A percentile compares a stretch with the other conserved stretches of the same genome.
phyloP scores from a whole-genome alignment of 164 flowering plant species.

The Chimonanthus salicifolius region DNA sequence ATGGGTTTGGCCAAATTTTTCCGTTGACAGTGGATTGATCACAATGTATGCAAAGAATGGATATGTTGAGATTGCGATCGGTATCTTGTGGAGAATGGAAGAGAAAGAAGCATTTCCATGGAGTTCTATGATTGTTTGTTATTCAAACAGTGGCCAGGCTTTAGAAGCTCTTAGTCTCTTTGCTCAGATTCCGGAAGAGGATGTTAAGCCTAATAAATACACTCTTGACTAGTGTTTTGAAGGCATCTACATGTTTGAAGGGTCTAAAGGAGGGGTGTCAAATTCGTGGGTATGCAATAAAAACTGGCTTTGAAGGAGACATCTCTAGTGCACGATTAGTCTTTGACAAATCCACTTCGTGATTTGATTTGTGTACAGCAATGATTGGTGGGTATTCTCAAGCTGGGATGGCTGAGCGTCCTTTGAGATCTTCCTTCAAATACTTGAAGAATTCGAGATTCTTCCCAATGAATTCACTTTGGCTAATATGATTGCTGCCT shows the following conservation, averaged over 20 bases:
- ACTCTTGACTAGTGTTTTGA: slow-evolving; percentile 18
- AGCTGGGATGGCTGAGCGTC: slow-evolving; percentile 6
- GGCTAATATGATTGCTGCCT: slow-evolving; percentile 11
- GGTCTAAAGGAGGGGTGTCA: slow-evolving; percentile 10
- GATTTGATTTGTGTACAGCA: slow-evolving; percentile 15
- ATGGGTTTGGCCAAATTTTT: slow-evolving; percentile 8
- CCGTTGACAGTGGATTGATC: slow-evolving; percentile 13
- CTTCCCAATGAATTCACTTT: slow-evolving; percentile 16
- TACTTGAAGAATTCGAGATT: slow-evolving; percentile 4
- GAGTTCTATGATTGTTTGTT: slow-evolving; percentile 16
- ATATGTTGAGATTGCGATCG: slow-evolving; percentile 4
- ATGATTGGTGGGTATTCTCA: slow-evolving; percentile 18
- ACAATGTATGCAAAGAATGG: slow-evolving; percentile 10
- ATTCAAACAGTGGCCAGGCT: slow-evolving; percentile 4
- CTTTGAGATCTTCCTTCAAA: slow-evolving; percentile 7
- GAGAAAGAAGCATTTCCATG: slow-evolving; percentile 13
- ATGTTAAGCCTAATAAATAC: slow-evolving; percentile 10
- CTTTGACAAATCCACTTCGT: slow-evolving; percentile 5
- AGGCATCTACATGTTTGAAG: slow-evolving; percentile 15
- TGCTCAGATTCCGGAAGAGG: slow-evolving; percentile 11
- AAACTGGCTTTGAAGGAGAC: slow-evolving; percentile 13
- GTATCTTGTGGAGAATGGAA: slow-evolving; percentile 10
- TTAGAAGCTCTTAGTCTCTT: slow-evolving; percentile 11
- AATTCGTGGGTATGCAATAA: slow-evolving; percentile 13
- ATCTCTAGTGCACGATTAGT: slow-evolving; percentile 3